Evolutionary conservation across 2,329 filamentous ascomycete genomes (phyloP).

Genomic region (Monilinia fructigena): DNA sequence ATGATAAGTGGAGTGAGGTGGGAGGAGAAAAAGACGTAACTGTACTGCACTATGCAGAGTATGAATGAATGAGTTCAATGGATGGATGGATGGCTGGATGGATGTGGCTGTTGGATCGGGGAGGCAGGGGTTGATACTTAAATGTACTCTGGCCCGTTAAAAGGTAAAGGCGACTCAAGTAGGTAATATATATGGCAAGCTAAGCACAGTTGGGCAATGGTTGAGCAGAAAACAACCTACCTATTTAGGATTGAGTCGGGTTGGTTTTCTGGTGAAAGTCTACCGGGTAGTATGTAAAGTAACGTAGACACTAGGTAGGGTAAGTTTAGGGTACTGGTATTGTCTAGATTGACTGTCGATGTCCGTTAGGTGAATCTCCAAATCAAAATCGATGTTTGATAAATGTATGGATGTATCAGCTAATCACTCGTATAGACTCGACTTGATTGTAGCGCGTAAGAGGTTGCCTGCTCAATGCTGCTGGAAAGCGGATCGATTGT

Average conservation of each 20-base stretch:
- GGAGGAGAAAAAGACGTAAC: not conserved
- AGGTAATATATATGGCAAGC: not conserved
- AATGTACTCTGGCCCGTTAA: not conserved
- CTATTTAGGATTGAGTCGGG: not conserved
- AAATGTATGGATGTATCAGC: not conserved
- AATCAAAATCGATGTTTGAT: not conserved
- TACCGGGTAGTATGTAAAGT: not conserved
- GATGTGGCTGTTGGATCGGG: constrained; percentile 6
- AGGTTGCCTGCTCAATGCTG: not conserved
- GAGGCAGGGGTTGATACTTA: not conserved
- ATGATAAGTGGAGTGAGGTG: constrained; percentile 4
- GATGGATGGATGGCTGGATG: constrained; percentile 2
- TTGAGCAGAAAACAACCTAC: not conserved
- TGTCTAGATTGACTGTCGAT: not conserved
- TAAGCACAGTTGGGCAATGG: not conserved
- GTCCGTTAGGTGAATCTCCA: not conserved
- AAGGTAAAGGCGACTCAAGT: not conserved
- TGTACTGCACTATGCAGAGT: no score
- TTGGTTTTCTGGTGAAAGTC: not conserved
- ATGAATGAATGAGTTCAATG: no score
- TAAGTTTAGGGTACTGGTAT: not conserved
- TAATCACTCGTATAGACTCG: not conserved
- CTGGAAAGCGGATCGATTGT: constrained; percentile 1
- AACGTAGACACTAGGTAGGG: not conserved
- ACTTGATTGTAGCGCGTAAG: constrained; percentile 1